Conservation (phyloP, 2,329 filamentous ascomycete genomes). For the Sporothrix brunneoviolacea region DNA sequence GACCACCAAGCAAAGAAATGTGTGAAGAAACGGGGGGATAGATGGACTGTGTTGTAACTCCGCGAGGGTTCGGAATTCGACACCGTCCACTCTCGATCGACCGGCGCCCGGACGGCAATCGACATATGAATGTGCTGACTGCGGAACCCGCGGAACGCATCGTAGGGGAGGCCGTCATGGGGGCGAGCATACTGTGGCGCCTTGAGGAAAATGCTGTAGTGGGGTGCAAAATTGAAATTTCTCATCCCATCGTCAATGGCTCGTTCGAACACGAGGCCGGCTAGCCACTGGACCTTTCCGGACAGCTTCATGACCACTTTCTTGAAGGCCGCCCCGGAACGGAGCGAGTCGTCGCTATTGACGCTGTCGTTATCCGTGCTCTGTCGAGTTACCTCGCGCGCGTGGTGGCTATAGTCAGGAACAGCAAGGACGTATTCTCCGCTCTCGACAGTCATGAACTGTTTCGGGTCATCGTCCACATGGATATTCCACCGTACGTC, state of each 20-base stretch:
- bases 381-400: conserved; percentile 54
- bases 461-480: conserved; percentile 76
- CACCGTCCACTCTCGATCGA: conserved; percentile 78
- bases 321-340: conserved; percentile 79
- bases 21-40: conserved; percentile 93
- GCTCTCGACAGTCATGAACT: conserved; percentile 93
- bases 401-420: conserved; percentile 86
- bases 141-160: conserved; percentile 94
- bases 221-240: conserved; percentile 82
- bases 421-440: conserved; percentile 92
- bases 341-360: conserved; percentile 56
- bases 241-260: conserved; percentile 65
- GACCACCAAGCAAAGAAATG: conserved; percentile 99
- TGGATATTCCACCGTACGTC: conserved; percentile 85
- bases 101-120: conserved; percentile 79
- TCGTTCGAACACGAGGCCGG: conserved; percentile 86
- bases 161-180: conserved; percentile 55
- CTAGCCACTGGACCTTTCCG: conserved; percentile 88
- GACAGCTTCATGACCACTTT: conserved; percentile 99
- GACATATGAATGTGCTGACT: conserved; percentile 97
- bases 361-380: conserved; percentile 52
- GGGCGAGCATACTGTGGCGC: conserved; percentile 67
- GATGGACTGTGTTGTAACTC: conserved; percentile 94
- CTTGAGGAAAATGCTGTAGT: conserved; percentile 85
- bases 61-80: conserved; percentile 67